These are phyloP conservation scores for Neltuma alba DNA, from an alignment of 306 rosid genomes.

Conservation along the genomic window DNA sequence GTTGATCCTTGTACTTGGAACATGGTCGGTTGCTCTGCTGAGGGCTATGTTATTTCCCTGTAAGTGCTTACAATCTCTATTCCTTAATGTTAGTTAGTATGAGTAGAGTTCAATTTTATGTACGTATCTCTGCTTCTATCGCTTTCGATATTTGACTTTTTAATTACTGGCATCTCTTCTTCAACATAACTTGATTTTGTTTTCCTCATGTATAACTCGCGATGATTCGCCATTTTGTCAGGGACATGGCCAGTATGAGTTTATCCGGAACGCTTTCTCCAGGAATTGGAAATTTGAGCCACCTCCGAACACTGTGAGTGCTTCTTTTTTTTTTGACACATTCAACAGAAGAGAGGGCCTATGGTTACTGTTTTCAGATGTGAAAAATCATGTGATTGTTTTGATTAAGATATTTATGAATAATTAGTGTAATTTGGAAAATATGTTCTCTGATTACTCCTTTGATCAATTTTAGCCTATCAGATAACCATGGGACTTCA, in stretches of 20 bases:
- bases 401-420: not conserved
- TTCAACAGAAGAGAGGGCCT: conserved; percentile 24
- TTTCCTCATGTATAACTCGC: not conserved
- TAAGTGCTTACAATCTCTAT: conserved; percentile 44
- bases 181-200: conserved; percentile 10
- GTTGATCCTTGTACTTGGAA: conserved; percentile 98
- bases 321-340: conserved; percentile 11
- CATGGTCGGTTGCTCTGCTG: conserved; percentile 84
- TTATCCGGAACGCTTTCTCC: conserved; percentile 84
- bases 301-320: conserved; percentile 79
- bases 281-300: conserved; percentile 82
- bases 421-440: not conserved
- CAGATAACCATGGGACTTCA: not conserved
- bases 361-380: not conserved
- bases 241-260: conserved; percentile 78
- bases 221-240: conserved; percentile 40
- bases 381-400: not conserved
- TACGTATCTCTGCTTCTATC: not conserved
- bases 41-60: conserved; percentile 83
- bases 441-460: conserved; percentile 1
- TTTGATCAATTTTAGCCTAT: not conserved
- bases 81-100: not conserved
- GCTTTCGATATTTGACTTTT: conserved; percentile 19
- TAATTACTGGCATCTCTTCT: conserved; percentile 3
- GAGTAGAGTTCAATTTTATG: not conserved